These are phyloP conservation scores for Cynanchum wilfordii DNA, from an alignment of 257 asterid genomes.

Conservation along the genomic window DNA sequence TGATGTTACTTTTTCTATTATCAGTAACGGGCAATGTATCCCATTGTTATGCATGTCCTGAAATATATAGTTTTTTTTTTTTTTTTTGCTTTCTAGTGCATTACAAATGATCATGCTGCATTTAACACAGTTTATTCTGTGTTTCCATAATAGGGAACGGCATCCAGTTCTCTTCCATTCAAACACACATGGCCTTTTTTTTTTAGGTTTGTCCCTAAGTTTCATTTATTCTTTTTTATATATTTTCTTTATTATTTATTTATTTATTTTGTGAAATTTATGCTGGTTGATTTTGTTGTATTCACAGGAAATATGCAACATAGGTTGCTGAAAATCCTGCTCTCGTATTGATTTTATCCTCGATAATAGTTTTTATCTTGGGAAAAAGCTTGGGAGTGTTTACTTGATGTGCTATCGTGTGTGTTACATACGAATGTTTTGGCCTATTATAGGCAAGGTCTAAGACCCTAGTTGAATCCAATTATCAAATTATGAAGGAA, in stretches of 20 bases:
- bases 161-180: constrained; percentile 84
- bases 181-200: constrained; percentile 87
- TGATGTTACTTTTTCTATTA: too few species aligned
- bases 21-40: too few species aligned
- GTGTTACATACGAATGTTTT: too few species aligned
- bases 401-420: too few species aligned
- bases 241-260: too few species aligned
- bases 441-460: too few species aligned
- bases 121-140: neutral
- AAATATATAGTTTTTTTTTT: too few species aligned
- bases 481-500: too few species aligned
- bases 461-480: too few species aligned
- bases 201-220: too few species aligned
- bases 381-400: too few species aligned
- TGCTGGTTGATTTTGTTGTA: constrained; percentile 15
- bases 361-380: constrained; percentile 44
- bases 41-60: too few species aligned
- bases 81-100: neutral
- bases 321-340: constrained; percentile 97
- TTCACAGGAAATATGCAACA: constrained; percentile 90
- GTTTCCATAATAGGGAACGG: constrained; percentile 52
- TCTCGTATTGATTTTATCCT: constrained; percentile 75
- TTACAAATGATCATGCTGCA: neutral
- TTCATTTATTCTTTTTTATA: neutral
- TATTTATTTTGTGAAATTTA: constrained; percentile 8